Base-by-base conservation (phyloP, 768 basidiomycete species). In the Mycena leptocephala region DNA sequence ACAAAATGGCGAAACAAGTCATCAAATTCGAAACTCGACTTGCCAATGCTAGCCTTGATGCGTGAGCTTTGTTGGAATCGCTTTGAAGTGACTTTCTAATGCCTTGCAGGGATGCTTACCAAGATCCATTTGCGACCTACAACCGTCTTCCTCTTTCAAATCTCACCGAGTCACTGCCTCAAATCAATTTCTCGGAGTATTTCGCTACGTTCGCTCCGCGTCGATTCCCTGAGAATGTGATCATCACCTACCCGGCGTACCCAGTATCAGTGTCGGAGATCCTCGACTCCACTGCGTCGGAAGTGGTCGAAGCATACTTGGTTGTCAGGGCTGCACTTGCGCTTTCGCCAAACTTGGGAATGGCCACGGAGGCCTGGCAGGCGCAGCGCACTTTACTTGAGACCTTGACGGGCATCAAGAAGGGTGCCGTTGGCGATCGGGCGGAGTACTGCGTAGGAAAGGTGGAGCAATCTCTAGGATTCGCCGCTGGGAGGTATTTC, bases 401-500 rank as follows among this genome's bases (percentile, higher is more conserved):
- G 82, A 86, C 90, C 33, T 86, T 99, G 51, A 89, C 89, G 24
- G 98, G 98, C 3, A 91, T 98, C 80, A 96, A 97, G 86, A 94
- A 94, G 76, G 98, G 97, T 32, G 94, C 93, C 1, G 87, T 95
- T 35, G 93, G 94, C 51, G 95, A 97, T 79, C 91, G 98, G 28
- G 90, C 93, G 30, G 95, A 98, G 79, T 94, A 93, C 78, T 99
- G 98, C 81, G 89, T 97, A 65, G 89, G 88, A 1, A 88, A 88
- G 77, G 92, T 97, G 1, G 95, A 97, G 79, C 81, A 86, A 48
- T 90, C 90, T 2, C 89, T 98, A 70, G 98, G 98, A n/a, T 97
- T 96, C 83, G 94, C 96, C 8, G 91, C 94, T 35, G 97, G 98
- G 2, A 90, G 95, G 77, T 96, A 94, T 83, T 99, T 97, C 81